Conservation (phyloP, 768 basidiomycete genomes). For the Boletellus sp. region DNA sequence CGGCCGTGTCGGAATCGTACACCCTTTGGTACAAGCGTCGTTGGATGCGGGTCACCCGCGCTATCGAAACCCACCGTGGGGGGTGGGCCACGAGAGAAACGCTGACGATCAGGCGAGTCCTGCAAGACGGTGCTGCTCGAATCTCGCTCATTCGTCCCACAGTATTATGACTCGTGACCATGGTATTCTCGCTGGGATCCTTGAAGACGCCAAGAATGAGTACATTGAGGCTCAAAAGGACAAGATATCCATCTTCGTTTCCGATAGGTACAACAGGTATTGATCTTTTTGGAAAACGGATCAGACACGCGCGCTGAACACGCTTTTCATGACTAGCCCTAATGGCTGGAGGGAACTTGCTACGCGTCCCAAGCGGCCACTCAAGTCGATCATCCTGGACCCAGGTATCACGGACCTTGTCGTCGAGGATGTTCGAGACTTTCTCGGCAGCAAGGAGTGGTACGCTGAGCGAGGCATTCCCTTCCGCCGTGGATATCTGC, state of each 20-base stretch:
- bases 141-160: neutral
- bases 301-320: neutral
- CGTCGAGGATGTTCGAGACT: constrained; percentile 67
- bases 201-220: constrained; percentile 50
- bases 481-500: constrained; percentile 75
- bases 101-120: constrained; percentile 23
- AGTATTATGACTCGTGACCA: constrained; percentile 52
- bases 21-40: constrained; percentile 33
- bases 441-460: constrained; percentile 66
- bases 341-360: constrained; percentile 54
- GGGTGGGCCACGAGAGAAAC: constrained; percentile 22
- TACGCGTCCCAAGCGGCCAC: constrained; percentile 59
- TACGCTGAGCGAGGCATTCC: constrained; percentile 76
- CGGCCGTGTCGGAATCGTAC: constrained; percentile 32
- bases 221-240: constrained; percentile 52
- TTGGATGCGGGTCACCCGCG: constrained; percentile 29
- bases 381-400: constrained; percentile 67
- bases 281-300: neutral
- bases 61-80: constrained; percentile 13
- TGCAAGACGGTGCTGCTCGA: neutral
- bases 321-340: constrained; percentile 11
- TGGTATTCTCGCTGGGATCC: constrained; percentile 45
- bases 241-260: constrained; percentile 50
- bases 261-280: constrained; percentile 41
- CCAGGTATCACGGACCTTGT: constrained; percentile 63